A percentile compares a stretch with the other conserved stretches of the same genome.
These are phyloP conservation scores for Gloeopeniophorella convolvens DNA, from an alignment of 768 basidiomycete species.

Conservation along the genomic window DNA sequence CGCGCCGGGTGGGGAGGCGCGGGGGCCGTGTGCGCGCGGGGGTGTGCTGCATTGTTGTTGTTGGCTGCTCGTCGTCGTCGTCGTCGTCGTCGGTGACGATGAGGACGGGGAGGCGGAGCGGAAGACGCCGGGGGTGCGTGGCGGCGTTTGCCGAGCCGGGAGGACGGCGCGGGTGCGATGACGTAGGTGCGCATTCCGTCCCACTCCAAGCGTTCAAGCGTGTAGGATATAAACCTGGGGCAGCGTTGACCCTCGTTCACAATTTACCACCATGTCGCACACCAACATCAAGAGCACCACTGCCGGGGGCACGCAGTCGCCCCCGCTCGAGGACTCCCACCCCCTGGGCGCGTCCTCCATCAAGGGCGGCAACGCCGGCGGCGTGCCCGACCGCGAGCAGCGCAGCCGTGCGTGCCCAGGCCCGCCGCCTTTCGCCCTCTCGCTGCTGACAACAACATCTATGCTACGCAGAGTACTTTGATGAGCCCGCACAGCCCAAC, in stretches of 20 bases:
- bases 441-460: neutral
- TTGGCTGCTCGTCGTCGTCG: too few relatives aligned
- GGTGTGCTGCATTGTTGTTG: too few relatives aligned
- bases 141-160: too few relatives aligned
- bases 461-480: slow-evolving; percentile 12
- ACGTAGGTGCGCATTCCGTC: too few relatives aligned
- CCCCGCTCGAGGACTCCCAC: slow-evolving; percentile 12
- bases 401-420: slow-evolving; percentile 10
- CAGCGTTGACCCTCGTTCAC: neutral
- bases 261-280: neutral
- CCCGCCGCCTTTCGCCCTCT: neutral
- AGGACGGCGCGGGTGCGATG: too few relatives aligned
- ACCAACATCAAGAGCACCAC: neutral
- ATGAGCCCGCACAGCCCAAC: slow-evolving; percentile 3
- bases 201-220: too few relatives aligned
- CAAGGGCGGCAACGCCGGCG: slow-evolving; percentile 13
- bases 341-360: slow-evolving; percentile 20
- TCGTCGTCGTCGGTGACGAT: too few relatives aligned
- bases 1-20: too few relatives aligned
- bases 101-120: too few relatives aligned
- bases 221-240: too few relatives aligned
- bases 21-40: too few relatives aligned
- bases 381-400: slow-evolving; percentile 19
- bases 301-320: slow-evolving; percentile 17
- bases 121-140: too few relatives aligned